These are phyloP conservation scores for Cruciata laevipes DNA, from an alignment of 257 asterid genomes.

Conservation along the genomic window DNA sequence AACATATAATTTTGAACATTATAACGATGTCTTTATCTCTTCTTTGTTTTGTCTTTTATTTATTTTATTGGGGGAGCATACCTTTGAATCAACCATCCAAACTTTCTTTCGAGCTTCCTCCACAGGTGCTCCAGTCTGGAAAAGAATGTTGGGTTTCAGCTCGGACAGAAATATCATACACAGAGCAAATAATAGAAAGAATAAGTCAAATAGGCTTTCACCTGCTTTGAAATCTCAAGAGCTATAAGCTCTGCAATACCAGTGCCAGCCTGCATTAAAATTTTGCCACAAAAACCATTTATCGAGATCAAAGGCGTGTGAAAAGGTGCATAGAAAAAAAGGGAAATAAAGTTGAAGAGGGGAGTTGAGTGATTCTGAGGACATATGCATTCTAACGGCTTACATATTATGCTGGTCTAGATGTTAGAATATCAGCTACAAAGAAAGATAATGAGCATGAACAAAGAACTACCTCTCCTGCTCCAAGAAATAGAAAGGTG, in stretches of 20 bases:
- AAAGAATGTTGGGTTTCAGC: slow-evolving; percentile 7
- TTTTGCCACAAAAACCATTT: slow-evolving; percentile 1
- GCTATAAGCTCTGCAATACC: slow-evolving; percentile 97
- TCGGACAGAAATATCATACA: neutral
- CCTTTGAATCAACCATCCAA: slow-evolving; percentile 68
- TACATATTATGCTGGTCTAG: neutral
- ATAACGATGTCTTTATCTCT: neutral
- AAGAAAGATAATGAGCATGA: neutral
- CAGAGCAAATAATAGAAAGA: neutral
- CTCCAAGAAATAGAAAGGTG: slow-evolving; percentile 88
- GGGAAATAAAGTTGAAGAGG: neutral
- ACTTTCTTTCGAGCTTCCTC: slow-evolving; percentile 82
- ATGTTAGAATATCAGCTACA: neutral
- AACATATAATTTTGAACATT: slow-evolving; percentile 5
- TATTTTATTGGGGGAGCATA: slow-evolving; percentile 4
- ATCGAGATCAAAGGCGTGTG: neutral
- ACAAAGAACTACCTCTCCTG: slow-evolving; percentile 67
- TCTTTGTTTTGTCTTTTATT: neutral
- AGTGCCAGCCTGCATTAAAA: slow-evolving; percentile 74
- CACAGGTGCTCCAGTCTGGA: slow-evolving; percentile 71
- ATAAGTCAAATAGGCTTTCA: slow-evolving; percentile 14
- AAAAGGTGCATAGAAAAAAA: neutral
- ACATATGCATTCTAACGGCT: neutral
- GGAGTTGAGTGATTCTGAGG: neutral
- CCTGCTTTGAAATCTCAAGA: slow-evolving; percentile 88